These are phyloP conservation scores for Pseudogymnoascus sp. DNA, from an alignment of 2,329 filamentous ascomycete species.

Conservation along the genomic window DNA sequence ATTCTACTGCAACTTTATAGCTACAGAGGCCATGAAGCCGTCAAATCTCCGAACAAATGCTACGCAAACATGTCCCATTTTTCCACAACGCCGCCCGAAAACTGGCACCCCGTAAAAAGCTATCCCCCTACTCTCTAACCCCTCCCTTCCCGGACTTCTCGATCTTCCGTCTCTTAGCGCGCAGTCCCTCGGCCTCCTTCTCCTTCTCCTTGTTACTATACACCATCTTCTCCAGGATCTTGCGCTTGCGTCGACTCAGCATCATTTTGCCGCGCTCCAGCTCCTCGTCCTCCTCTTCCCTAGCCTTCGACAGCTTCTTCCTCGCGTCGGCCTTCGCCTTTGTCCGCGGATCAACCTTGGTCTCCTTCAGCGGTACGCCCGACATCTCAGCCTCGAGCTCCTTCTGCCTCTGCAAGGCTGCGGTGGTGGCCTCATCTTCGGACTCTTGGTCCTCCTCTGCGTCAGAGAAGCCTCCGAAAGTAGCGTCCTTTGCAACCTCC, in stretches of 20 bases:
- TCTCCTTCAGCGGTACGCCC: constrained; percentile 54
- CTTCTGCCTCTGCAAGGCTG: constrained; percentile 66
- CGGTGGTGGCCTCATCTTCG: constrained; percentile 53
- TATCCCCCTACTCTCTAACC: constrained; percentile 15
- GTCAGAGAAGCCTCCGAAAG: constrained; percentile 29
- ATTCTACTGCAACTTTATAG: constrained; percentile 3
- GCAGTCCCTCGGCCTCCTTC: constrained; percentile 77
- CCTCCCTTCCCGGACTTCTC: constrained; percentile 47
- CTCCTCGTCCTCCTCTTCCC: constrained; percentile 74
- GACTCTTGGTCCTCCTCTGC: constrained; percentile 40
- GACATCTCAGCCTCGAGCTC: constrained; percentile 90
- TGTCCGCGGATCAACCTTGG: constrained; percentile 45
- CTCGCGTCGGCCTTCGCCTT: constrained; percentile 63
- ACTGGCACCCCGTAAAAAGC: constrained; percentile 3
- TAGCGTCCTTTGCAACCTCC: constrained; percentile 19
- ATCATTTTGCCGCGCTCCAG: constrained; percentile 93
- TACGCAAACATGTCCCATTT: constrained; percentile 7
- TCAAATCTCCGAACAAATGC: constrained; percentile 7
- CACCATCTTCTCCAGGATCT: constrained; percentile 95
- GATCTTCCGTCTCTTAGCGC: constrained; percentile 82
- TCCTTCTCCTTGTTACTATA: constrained; percentile 93
- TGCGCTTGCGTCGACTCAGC: constrained; percentile 96
- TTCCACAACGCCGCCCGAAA: constrained; percentile 6
- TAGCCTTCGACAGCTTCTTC: constrained; percentile 63
- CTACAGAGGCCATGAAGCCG: constrained; percentile 7